Conservation (phyloP, 2,329 filamentous ascomycete species). For the Pseudogymnoascus sp. region DNA sequence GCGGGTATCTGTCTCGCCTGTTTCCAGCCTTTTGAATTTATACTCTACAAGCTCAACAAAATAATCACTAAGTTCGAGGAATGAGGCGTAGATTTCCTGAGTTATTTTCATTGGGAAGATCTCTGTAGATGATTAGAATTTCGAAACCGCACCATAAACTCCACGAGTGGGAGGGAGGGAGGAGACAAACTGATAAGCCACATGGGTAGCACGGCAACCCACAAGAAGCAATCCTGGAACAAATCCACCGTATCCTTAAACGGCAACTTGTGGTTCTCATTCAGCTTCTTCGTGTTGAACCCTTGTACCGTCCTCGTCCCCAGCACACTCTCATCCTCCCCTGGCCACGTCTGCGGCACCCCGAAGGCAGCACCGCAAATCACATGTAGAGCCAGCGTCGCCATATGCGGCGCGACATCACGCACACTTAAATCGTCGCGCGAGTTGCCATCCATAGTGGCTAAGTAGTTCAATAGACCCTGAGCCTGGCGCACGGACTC, state of each 20-base stretch:
- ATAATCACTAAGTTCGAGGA: slow-evolving; percentile 1
- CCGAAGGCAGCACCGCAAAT: slow-evolving; percentile 46
- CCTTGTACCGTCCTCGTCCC: slow-evolving; percentile 11
- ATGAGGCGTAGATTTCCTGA: neutral
- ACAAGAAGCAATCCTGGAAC: slow-evolving; percentile 40
- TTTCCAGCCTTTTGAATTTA: slow-evolving; percentile 14
- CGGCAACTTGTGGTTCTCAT: slow-evolving; percentile 34
- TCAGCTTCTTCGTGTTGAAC: slow-evolving; percentile 15
- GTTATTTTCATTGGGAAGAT: slow-evolving; percentile 4
- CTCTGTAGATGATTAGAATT: neutral
- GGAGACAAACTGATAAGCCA: slow-evolving; percentile 32
- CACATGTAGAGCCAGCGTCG: slow-evolving; percentile 43
- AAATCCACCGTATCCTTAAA: slow-evolving; percentile 41
- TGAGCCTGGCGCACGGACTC: slow-evolving; percentile 41
- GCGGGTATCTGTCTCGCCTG: slow-evolving; percentile 19
- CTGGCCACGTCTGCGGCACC: slow-evolving; percentile 29
- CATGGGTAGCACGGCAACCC: slow-evolving; percentile 37
- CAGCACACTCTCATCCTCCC: slow-evolving; percentile 31
- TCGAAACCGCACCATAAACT: neutral
- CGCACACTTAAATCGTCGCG: slow-evolving; percentile 27
- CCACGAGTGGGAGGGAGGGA: neutral
- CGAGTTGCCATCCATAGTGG: slow-evolving; percentile 18
- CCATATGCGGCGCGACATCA: slow-evolving; percentile 37
- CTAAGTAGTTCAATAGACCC: slow-evolving; percentile 34
- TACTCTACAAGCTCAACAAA: slow-evolving; percentile 8